These are phyloP conservation scores for Schizopora paradoxa DNA, from an alignment of 1,284 basidiomycete genomes.

Conservation along the genomic window DNA sequence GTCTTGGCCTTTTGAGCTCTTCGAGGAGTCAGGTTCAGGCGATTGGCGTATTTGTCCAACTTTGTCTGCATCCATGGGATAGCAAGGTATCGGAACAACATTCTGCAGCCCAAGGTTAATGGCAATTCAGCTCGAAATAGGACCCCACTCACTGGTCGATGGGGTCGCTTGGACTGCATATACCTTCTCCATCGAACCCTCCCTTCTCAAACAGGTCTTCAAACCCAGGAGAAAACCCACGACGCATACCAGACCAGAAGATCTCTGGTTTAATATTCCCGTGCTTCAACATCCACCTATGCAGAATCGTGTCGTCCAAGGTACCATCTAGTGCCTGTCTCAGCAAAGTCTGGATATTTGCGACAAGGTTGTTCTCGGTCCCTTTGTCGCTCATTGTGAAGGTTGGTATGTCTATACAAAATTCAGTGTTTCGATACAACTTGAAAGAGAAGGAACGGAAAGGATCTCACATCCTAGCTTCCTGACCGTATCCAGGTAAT, in stretches of 20 bases:
- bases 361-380: conserved; percentile 25
- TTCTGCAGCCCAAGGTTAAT: conserved; percentile 11
- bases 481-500: conserved; percentile 13
- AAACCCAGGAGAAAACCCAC: conserved; percentile 22
- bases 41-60: conserved; percentile 18
- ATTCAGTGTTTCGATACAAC: neutral
- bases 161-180: conserved; percentile 17
- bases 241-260: conserved; percentile 19
- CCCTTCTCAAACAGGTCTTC: conserved; percentile 21
- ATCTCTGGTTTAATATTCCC: conserved; percentile 24
- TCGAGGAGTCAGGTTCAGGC: conserved; percentile 19
- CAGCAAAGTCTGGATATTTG: conserved; percentile 26
- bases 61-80: conserved; percentile 26
- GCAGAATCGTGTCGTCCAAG: conserved; percentile 22
- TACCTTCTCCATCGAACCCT: conserved; percentile 12
- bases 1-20: conserved; percentile 19
- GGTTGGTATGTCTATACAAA: conserved; percentile 18
- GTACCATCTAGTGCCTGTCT: conserved; percentile 22
- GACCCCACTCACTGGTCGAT: conserved; percentile 20
- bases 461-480: conserved; percentile 6
- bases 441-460: neutral
- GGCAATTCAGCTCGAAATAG: neutral
- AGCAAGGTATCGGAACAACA: conserved; percentile 24
- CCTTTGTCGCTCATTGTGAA: conserved; percentile 28
- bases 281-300: conserved; percentile 21